Evolutionary conservation across 2,329 filamentous ascomycete species (phyloP), one percentile per base, ranked within the genome.

Genomic region (Arthroderma sp.): DNA sequence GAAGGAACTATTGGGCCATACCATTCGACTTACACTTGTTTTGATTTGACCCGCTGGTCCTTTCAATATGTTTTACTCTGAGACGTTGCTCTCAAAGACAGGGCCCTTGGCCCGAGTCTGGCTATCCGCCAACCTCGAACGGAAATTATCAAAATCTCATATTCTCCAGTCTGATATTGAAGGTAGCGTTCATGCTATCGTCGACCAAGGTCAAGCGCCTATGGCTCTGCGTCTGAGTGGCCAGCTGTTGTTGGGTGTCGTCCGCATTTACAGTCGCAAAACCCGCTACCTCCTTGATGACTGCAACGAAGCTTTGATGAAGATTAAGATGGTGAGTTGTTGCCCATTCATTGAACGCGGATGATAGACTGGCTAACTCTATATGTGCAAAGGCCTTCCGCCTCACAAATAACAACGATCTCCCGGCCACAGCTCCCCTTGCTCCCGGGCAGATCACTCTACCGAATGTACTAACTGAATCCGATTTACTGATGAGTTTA

Each of bases 41-140:
- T 22, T 22, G 2, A 22, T 5, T n/a, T 22, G 15, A 22, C 1
- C 15, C 15, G 15, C 15, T 22, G 15, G 15, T 22, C 15, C 15
- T 22, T 42, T 46, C 57, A 58, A 50, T 57, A 98, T 98, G 91
- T 98, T 98, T 69, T 96, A 95, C 66, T 94, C 91, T 44, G 87
- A 94, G 72, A 87, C 86, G 45, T 78, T 98, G 48, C 78, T 98
- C 57, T 87, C 88, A 64, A 94, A 94, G 80, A 94, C 86, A 57
- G 91, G 91, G 72, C 89, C 91, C 59, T 70, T 98, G 73, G 91
- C 91, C 68, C 85, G 87, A 61, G 88, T 96, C 69, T 98, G 91
- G 91, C 78, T 96, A 50, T 94, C 91, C 30, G 87, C 91, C 70
- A 98, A 96, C 67, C 75, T 96, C 52, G 91, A 96, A 76, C 87